Percentiles rank a stretch among this genome's conserved stretches.
Evolutionary conservation across 495 filamentous ascomycete species (phyloP).

Genomic region (Letharia columbiana): DNA sequence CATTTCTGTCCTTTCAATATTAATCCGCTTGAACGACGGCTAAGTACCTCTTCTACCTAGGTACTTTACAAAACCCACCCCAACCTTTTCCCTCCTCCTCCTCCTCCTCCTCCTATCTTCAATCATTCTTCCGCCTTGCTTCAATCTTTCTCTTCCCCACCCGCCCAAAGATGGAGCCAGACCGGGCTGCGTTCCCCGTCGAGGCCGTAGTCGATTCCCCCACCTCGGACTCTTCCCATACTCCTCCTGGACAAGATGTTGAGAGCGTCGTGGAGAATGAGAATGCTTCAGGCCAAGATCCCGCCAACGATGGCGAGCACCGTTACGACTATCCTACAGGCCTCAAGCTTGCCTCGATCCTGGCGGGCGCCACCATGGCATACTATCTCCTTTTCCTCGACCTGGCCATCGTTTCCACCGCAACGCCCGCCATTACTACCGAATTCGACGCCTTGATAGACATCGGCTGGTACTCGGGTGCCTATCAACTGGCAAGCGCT

Average conservation of each 20-base stretch:
- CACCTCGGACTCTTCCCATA: slow-evolving; percentile 25
- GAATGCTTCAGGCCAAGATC: slow-evolving; percentile 24
- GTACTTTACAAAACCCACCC: background rate
- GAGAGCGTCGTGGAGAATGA: slow-evolving; percentile 25
- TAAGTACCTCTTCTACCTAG: background rate
- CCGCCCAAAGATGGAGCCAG: slow-evolving; percentile 22
- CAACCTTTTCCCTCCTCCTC: slow-evolving; percentile 3
- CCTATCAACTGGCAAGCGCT: slow-evolving; percentile 40
- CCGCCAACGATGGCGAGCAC: slow-evolving; percentile 23
- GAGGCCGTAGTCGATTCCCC: slow-evolving; percentile 23
- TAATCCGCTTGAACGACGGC: background rate
- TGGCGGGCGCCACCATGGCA: slow-evolving; percentile 29
- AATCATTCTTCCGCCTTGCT: background rate
- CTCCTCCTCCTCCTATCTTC: slow-evolving; percentile 1
- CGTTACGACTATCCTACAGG: slow-evolving; percentile 16
- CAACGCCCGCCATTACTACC: slow-evolving; percentile 35
- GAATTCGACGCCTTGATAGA: slow-evolving; percentile 36
- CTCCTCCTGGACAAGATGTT: slow-evolving; percentile 23
- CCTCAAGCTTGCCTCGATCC: slow-evolving; percentile 16
- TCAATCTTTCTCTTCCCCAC: slow-evolving; percentile 10
- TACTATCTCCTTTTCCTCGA: slow-evolving; percentile 45
- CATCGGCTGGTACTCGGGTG: slow-evolving; percentile 41
- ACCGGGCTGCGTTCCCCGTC: slow-evolving; percentile 21
- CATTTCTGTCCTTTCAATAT: background rate
- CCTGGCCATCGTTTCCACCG: slow-evolving; percentile 38